Conservation (phyloP, 1,139 yeast species). For the Diutina scorzettiae region DNA sequence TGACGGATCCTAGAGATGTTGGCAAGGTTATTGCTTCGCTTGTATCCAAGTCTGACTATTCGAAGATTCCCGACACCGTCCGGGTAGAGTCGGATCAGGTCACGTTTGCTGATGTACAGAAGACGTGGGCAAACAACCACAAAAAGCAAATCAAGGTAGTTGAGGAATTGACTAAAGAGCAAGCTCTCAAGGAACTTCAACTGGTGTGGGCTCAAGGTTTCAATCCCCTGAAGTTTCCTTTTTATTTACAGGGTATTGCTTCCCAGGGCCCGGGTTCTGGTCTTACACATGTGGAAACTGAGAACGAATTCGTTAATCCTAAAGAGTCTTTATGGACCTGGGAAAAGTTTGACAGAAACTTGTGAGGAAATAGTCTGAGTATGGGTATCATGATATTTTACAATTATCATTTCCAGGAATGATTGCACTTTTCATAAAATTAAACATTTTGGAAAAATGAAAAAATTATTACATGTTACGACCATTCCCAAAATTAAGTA, state of each 20-base stretch:
- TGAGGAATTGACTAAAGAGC: conserved; percentile 15
- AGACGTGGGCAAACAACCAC: conserved; percentile 28
- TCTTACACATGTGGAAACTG: conserved; percentile 12
- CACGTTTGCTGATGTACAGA: conserved; percentile 26
- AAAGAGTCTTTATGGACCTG: background rate
- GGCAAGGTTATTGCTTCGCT: conserved; percentile 33
- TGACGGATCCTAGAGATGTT: conserved; percentile 31
- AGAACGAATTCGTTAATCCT: conserved; percentile 45
- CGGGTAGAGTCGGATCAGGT: conserved; percentile 30
- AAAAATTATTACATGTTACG: too few species aligned
- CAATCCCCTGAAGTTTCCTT: conserved; percentile 14
- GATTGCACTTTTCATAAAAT: too few species aligned
- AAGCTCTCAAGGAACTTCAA: conserved; percentile 20
- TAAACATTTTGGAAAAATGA: too few species aligned
- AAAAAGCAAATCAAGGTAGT: conserved; percentile 22
- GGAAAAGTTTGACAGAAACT: too few species aligned
- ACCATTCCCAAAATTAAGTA: too few species aligned
- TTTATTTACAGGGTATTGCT: conserved; percentile 9
- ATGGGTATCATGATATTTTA: too few species aligned
- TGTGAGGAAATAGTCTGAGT: too few species aligned
- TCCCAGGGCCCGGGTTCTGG: conserved; percentile 9
- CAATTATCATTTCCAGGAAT: too few species aligned
- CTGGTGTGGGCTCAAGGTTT: conserved; percentile 21
- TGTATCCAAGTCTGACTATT: conserved; percentile 19
- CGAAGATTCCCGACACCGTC: conserved; percentile 33